Evolutionary conservation across 2,329 filamentous ascomycete genomes (phyloP).

Genomic region (Berkeleyomyces basicola): DNA sequence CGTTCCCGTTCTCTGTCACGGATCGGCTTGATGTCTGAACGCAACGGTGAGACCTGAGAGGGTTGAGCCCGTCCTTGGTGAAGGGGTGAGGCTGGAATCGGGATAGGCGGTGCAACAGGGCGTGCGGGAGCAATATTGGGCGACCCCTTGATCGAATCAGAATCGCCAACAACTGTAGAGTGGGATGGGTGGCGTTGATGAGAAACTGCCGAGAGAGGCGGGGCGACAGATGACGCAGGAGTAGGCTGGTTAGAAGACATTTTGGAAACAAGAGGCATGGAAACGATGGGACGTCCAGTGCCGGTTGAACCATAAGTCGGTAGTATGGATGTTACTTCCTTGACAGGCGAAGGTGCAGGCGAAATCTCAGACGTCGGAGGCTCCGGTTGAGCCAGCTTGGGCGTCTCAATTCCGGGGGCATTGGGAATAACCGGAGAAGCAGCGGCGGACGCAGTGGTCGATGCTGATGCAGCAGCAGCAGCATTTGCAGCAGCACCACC

Average conservation of each 20-base stretch:
- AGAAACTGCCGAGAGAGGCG: neutral
- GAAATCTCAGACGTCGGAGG: conserved; percentile 8
- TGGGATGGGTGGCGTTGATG: conserved; percentile 8
- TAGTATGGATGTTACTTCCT: neutral
- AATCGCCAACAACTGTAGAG: conserved; percentile 1
- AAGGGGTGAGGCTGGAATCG: neutral
- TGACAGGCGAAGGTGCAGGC: conserved; percentile 5
- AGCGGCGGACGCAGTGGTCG: conserved; percentile 2
- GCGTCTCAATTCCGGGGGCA: conserved; percentile 4
- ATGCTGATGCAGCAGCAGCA: conserved; percentile 15
- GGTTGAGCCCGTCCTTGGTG: conserved; percentile 15
- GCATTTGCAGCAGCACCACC: conserved; percentile 25
- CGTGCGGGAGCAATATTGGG: neutral
- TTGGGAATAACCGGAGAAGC: conserved; percentile 4
- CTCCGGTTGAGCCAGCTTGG: conserved; percentile 7
- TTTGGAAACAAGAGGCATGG: neutral
- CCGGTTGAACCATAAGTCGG: neutral
- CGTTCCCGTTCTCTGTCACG: conserved; percentile 15
- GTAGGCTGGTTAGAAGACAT: neutral
- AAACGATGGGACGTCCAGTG: neutral
- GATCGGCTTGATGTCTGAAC: conserved; percentile 20
- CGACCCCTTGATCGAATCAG: neutral
- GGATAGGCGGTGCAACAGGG: neutral
- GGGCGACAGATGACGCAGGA: neutral
- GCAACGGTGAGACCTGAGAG: conserved; percentile 16